These are phyloP conservation scores for Rhynchospora breviuscula DNA, from an alignment of 176 grass and related monocot species.

Conservation along the genomic window DNA sequence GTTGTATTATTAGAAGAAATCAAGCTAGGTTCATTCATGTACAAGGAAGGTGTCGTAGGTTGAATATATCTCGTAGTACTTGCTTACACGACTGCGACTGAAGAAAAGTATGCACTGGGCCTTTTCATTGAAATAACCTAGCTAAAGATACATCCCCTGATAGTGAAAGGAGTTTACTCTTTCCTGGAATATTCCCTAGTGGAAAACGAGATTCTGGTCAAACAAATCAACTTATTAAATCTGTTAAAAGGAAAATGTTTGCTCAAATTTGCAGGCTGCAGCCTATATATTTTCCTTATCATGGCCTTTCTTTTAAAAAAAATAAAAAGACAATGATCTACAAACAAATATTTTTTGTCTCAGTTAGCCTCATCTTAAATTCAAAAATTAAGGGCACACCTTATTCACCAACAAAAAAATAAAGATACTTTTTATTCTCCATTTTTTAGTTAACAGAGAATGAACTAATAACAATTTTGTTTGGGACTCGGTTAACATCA, in stretches of 20 bases:
- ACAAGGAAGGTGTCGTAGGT: background rate
- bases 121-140: background rate
- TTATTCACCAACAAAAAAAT: too few species aligned
- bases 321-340: too few species aligned
- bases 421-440: too few species aligned
- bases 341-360: too few species aligned
- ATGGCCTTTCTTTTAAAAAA: background rate
- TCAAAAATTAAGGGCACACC: too few species aligned
- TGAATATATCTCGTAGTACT: background rate
- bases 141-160: background rate
- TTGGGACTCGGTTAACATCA: background rate
- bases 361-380: too few species aligned
- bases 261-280: background rate
- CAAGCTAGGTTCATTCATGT: background rate
- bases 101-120: background rate
- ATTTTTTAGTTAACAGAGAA: background rate
- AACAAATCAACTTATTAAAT: background rate
- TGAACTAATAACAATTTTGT: background rate
- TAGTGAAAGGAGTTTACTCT: background rate
- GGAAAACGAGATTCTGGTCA: background rate
- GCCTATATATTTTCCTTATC: background rate
- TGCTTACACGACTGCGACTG: slow-evolving; percentile 1
- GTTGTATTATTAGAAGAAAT: background rate
- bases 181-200: background rate
- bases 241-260: background rate